These are phyloP conservation scores for Rosa multiflora DNA, from an alignment of 306 rosid genomes.

Conservation along the genomic window DNA sequence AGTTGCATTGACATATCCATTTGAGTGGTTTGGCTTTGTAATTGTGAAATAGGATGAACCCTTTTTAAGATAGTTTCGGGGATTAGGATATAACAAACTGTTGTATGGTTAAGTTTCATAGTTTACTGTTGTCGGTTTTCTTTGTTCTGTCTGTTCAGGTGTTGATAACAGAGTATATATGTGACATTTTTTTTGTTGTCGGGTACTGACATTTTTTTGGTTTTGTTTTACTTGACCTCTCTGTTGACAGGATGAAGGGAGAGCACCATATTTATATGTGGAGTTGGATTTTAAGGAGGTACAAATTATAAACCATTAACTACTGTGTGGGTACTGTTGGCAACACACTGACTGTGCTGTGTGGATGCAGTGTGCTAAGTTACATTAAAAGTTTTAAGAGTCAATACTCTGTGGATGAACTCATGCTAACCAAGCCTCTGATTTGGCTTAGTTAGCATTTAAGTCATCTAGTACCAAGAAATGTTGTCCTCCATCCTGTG, in stretches of 20 bases:
- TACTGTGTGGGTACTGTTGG: slow-evolving; percentile 19
- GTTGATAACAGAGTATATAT: background rate
- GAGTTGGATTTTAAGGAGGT: slow-evolving; percentile 98
- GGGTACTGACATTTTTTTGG: background rate
- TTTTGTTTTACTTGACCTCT: background rate
- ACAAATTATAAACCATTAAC: slow-evolving; percentile 19
- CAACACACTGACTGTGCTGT: slow-evolving; percentile 15
- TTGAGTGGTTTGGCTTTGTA: background rate
- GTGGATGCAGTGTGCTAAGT: background rate
- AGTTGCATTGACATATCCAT: background rate
- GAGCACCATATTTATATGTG: slow-evolving; percentile 75
- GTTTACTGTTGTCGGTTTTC: background rate
- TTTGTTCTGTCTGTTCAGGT: background rate
- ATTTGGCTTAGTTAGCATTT: slow-evolving; percentile 17
- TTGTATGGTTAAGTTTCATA: background rate
- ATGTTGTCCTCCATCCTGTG: slow-evolving; percentile 6
- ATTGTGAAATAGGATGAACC: slow-evolving; percentile 7
- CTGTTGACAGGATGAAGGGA: slow-evolving; percentile 77
- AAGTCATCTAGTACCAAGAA: slow-evolving; percentile 7
- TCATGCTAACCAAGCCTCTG: slow-evolving; percentile 6
- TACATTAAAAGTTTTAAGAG: background rate
- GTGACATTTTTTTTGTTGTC: background rate
- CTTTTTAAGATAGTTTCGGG: background rate
- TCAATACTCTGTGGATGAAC: slow-evolving; percentile 24
- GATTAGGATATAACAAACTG: background rate